These are phyloP conservation scores for Talaromyces adpressus DNA, from an alignment of 495 filamentous ascomycete genomes.

Conservation along the genomic window DNA sequence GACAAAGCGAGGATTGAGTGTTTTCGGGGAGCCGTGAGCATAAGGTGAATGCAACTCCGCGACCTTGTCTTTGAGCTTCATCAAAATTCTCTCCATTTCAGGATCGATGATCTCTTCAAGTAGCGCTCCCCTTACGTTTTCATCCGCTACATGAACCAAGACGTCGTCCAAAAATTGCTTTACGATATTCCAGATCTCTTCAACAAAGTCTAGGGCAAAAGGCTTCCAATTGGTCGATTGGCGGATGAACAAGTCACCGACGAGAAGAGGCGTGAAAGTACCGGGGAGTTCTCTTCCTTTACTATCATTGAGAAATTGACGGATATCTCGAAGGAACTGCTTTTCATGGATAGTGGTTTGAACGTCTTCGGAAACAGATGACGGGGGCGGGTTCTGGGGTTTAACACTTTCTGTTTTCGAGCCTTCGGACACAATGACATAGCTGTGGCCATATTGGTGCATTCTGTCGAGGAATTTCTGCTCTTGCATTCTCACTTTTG, in stretches of 20 bases:
- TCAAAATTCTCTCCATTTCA: constrained; percentile 17
- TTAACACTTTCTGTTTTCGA: not conserved
- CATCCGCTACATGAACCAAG: constrained; percentile 20
- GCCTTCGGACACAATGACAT: not conserved
- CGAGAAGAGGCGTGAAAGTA: constrained; percentile 29
- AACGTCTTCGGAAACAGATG: not conserved
- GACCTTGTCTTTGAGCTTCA: constrained; percentile 16
- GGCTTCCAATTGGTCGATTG: constrained; percentile 35
- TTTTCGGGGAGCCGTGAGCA: constrained; percentile 9
- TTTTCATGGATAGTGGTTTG: not conserved
- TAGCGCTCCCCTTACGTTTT: constrained; percentile 24
- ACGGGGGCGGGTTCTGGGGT: not conserved
- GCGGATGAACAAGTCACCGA: constrained; percentile 36
- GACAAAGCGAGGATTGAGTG: constrained; percentile 10
- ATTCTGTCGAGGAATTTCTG: not conserved
- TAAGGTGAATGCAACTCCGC: constrained; percentile 10
- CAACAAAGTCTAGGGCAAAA: constrained; percentile 23
- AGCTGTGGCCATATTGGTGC: not conserved
- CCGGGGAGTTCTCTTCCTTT: constrained; percentile 4
- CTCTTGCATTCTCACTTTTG: not conserved
- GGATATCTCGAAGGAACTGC: not conserved
- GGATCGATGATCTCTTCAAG: constrained; percentile 28
- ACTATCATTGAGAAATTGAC: not conserved
- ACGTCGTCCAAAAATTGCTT: constrained; percentile 23
- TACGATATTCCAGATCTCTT: constrained; percentile 21